These are phyloP conservation scores for Aspergillus conjunctus DNA, from an alignment of 495 filamentous ascomycete species.

Conservation along the genomic window DNA sequence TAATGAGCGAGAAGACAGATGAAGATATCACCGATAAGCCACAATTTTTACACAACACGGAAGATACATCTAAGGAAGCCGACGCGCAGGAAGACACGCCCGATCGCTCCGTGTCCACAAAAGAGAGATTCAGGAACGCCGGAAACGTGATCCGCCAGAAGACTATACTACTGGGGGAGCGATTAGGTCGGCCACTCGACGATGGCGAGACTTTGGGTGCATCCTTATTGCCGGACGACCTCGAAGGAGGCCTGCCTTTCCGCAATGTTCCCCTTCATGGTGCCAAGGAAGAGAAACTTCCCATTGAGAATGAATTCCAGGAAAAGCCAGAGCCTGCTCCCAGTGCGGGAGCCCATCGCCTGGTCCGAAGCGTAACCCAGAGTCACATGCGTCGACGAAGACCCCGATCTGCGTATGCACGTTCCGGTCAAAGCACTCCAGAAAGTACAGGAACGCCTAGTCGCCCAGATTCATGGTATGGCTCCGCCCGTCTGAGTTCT, in stretches of 20 bases:
- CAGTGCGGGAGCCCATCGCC: conserved; percentile 46
- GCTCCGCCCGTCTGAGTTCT: conserved; percentile 23
- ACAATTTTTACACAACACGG: neutral
- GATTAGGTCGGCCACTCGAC: conserved; percentile 43
- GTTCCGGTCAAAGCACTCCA: conserved; percentile 44
- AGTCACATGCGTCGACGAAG: conserved; percentile 36
- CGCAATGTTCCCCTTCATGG: conserved; percentile 27
- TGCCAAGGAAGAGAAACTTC: conserved; percentile 26
- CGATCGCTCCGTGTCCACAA: conserved; percentile 26
- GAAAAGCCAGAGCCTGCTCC: conserved; percentile 33
- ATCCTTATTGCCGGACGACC: conserved; percentile 38
- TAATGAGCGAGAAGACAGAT: neutral
- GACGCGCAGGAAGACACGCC: conserved; percentile 1
- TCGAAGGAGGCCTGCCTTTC: conserved; percentile 32
- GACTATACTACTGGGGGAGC: conserved; percentile 36
- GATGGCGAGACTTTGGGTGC: conserved; percentile 42
- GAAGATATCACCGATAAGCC: neutral
- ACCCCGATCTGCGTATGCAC: conserved; percentile 38
- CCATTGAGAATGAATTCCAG: conserved; percentile 19
- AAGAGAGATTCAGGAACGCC: conserved; percentile 37
- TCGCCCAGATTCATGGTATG: conserved; percentile 37
- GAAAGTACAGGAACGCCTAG: conserved; percentile 28
- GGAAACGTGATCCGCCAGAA: conserved; percentile 42
- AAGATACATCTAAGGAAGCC: neutral
- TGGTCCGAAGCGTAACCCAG: conserved; percentile 46